phyloP scores from a whole-genome alignment of 164 flowering plant genomes.

The Vitis rupestris region DNA sequence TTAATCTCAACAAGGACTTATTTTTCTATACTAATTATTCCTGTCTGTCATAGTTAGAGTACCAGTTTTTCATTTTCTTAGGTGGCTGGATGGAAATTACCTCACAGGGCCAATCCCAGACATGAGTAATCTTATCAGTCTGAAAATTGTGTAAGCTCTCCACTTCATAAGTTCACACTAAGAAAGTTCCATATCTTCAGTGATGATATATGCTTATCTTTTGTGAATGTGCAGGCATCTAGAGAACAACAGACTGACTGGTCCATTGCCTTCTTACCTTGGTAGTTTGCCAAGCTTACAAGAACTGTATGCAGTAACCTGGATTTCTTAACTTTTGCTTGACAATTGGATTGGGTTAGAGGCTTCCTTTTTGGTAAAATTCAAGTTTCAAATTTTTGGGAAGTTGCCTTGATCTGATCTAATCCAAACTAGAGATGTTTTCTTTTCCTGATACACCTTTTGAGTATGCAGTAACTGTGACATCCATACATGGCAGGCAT shows the following conservation, averaged over 20 bases:
- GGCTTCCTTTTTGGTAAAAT: background rate
- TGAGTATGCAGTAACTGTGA: constrained; percentile 5
- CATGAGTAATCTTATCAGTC: constrained; percentile 61
- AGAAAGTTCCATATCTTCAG: background rate
- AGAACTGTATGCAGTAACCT: constrained; percentile 62
- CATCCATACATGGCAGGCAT: constrained; percentile 47
- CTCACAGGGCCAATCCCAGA: constrained; percentile 78
- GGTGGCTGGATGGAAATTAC: constrained; percentile 81
- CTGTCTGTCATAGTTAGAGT: background rate
- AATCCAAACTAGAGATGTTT: background rate
- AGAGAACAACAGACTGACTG: constrained; percentile 77
- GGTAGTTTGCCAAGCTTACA: constrained; percentile 65
- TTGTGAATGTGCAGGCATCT: constrained; percentile 69
- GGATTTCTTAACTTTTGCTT: background rate
- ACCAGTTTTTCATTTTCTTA: constrained; percentile 20
- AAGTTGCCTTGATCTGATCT: background rate
- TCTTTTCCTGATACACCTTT: background rate
- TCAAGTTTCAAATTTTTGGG: background rate
- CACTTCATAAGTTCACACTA: background rate
- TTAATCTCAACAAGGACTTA: background rate
- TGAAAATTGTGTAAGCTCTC: constrained; percentile 66
- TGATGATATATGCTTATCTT: background rate
- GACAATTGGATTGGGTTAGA: background rate
- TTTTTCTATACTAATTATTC: background rate
- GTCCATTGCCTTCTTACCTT: constrained; percentile 71